Base-by-base conservation (phyloP, 352 stramenopile species). In the Globisporangium apiculatum region DNA sequence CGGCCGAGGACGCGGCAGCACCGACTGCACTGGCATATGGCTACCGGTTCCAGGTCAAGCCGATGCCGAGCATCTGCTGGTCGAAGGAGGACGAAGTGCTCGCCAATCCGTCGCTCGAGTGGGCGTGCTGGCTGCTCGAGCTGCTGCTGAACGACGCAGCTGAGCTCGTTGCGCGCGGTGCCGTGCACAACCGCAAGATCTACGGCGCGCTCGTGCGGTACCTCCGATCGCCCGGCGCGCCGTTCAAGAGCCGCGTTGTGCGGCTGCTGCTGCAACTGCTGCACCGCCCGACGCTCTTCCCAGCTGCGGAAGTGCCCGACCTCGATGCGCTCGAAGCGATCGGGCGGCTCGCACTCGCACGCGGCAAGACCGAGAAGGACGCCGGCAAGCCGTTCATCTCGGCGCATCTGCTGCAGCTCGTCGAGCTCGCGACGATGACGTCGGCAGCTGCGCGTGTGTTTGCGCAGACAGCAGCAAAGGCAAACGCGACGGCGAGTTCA, bases 61-160 rank as follows among this genome's bases (percentile, higher is more conserved):
- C 79, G 0, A 75, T 94, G 63, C 68, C 79, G 7, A 94, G 79
- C 61, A 89, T 94, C 35, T 74, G 69, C 37, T 95, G 86, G 86
- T 72, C 65, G 2, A 94, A 89, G 53, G 86, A 95, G 48, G 69
- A 68, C 2, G 83, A 94, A 35, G 86, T 95, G 35, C 66, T 93
- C 10, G 62, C 67, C 35, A 81, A 78, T 37, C 82, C 86, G 35
- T 94, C 82, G 1, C 66, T 95, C 2, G 84, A 95, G 41, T 95
- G 84, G 79, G 86, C 86, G 3, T 95, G 86, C 58, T 95, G 86
- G 86, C 57, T 93, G 10, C 61, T 95, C 10, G 79, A 91, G 38
- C 79, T 94, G 15, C 57, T 95, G 48, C 63, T 95, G 4, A 91
- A 89, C 52, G 75, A 92, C 45, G 79, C 82, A 1, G 81, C 67